phyloP scores from a whole-genome alignment of 2,329 filamentous ascomycete genomes.

The Paraphoma chrysanthemicola region DNA sequence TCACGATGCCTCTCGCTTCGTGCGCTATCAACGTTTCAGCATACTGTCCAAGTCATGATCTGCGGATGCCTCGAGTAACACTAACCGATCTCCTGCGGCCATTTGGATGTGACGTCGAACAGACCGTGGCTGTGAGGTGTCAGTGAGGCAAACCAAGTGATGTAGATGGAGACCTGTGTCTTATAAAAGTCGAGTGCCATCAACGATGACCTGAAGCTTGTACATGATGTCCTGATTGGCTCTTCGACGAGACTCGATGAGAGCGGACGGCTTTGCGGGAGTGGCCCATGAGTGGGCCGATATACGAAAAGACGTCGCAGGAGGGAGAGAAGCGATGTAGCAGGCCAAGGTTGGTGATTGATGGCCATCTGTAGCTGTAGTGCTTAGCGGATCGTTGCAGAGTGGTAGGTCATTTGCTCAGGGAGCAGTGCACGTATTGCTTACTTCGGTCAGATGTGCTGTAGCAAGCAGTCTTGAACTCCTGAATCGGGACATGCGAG shows the following conservation, averaged over 20 bases:
- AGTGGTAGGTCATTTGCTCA: background rate
- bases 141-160: slow-evolving; percentile 10
- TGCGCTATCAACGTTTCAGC: slow-evolving; percentile 21
- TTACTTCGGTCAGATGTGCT: slow-evolving; percentile 60
- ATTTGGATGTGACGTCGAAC: slow-evolving; percentile 33
- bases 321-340: slow-evolving; percentile 34
- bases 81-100: slow-evolving; percentile 43
- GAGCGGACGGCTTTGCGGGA: slow-evolving; percentile 28
- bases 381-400: slow-evolving; percentile 3
- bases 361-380: slow-evolving; percentile 28
- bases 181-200: slow-evolving; percentile 40
- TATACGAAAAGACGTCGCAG: slow-evolving; percentile 40
- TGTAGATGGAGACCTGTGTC: slow-evolving; percentile 2
- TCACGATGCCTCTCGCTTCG: slow-evolving; percentile 29
- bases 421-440: slow-evolving; percentile 2
- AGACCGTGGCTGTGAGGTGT: slow-evolving; percentile 32
- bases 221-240: slow-evolving; percentile 35
- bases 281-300: slow-evolving; percentile 45
- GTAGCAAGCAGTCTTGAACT: slow-evolving; percentile 82
- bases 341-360: slow-evolving; percentile 40
- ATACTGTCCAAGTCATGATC: too few species aligned
- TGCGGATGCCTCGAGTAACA: too few species aligned
- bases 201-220: slow-evolving; percentile 36
- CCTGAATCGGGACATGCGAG: slow-evolving; percentile 75
- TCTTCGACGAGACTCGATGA: slow-evolving; percentile 36